Evolutionary conservation across 192 early-diverging fungal genomes (phyloP).

Genomic region (Coemansia sp.): DNA sequence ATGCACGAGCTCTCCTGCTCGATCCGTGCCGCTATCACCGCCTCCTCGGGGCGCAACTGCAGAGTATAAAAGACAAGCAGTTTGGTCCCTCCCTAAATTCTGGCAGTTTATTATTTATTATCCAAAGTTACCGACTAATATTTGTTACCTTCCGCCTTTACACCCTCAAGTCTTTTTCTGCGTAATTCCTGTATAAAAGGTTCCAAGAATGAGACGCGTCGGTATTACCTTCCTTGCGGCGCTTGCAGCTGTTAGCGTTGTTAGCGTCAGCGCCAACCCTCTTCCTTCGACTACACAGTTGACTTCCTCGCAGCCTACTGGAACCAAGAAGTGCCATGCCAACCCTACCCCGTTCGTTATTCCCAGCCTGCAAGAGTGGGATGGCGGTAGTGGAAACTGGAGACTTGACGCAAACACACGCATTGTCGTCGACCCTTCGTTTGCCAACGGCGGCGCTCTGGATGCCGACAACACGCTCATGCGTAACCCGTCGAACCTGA

Average conservation of each 20-base stretch:
- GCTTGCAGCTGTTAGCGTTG: slow-evolving; percentile 23
- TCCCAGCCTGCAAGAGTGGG: slow-evolving; percentile 45
- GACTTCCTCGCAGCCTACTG: neutral
- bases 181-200: slow-evolving; percentile 1
- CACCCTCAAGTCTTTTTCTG: neutral
- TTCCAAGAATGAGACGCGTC: slow-evolving; percentile 25
- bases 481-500: slow-evolving; percentile 38
- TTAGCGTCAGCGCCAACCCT: slow-evolving; percentile 27
- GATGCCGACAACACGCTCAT: slow-evolving; percentile 36
- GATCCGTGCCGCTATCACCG: neutral
- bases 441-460: slow-evolving; percentile 27
- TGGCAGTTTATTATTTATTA: neutral
- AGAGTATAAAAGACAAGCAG: neutral
- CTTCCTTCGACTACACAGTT: slow-evolving; percentile 17
- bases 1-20: neutral
- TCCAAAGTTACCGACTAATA: neutral
- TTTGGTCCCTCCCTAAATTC: neutral
- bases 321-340: slow-evolving; percentile 8
- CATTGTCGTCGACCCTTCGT: slow-evolving; percentile 42
- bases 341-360: slow-evolving; percentile 49
- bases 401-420: slow-evolving; percentile 28
- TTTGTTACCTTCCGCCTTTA: neutral
- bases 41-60: neutral
- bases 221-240: slow-evolving; percentile 33
- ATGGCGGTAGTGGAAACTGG: slow-evolving; percentile 38